Evolutionary conservation across 176 grass and related monocot species (phyloP), one percentile per base, ranked within the genome.

Genomic region (Lolium multiflorum): DNA sequence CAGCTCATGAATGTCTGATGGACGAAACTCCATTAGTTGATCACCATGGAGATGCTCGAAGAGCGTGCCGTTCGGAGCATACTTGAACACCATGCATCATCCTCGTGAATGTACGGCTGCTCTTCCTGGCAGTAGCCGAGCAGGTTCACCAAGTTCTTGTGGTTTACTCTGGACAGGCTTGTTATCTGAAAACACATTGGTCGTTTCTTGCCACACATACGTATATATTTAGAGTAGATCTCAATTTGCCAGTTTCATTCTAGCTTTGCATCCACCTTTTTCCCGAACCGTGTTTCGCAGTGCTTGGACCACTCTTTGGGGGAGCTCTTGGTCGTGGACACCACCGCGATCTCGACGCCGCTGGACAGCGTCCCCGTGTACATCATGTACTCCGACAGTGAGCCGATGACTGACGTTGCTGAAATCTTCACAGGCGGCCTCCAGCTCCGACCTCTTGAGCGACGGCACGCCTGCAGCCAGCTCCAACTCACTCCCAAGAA

Each of bases 41-140:
- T 69, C 20, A 96, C 94, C 88, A 81, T 97, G 97, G 61, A 99
- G 94, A 85, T 99, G 97, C 85, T 99, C 97, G 11, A 72, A 94
- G 64, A 96, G 87, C 2, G 94, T 94, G 76, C 97, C 97, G 75
- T 91, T 96, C 8, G 97, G 94, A 24, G 94, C 90, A 41, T 99
- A 99, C 84, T 99, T 94, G 70, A 99, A 99, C 78, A 93, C 89
- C 94, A 99, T n/a, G n/a, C n/a, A n/a, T 35, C 94, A 99, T 99
- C 87, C 97, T 88, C 25, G 97, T 94, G 49, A 99, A 99, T n/a
- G n/a, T n/a, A n/a, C 31, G 31, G 92, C 47, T 89, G 77, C 35
- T 94, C 86, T 83, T 99, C 90, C 84, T 97, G 77, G 66, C 94
- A 99, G 87, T 91, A 94, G 43, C 97, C 97, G 6, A 99, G 89